Percentiles rank a stretch among this genome's conserved stretches.
phyloP scores from a whole-genome alignment of 345 rosid species.

The Mangifera indica region DNA sequence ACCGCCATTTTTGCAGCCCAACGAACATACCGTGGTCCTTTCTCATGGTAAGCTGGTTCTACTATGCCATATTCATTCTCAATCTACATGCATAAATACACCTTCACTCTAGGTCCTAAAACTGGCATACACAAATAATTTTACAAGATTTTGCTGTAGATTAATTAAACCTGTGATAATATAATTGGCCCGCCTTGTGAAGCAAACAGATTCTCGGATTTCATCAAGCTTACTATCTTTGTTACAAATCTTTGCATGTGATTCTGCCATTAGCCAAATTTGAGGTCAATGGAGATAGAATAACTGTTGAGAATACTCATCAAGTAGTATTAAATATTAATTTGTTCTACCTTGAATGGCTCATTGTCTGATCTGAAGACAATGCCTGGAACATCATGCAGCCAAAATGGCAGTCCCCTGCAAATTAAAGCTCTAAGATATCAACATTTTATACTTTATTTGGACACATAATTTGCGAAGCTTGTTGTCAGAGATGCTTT shows the following conservation, averaged over 20 bases:
- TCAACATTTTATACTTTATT: no score
- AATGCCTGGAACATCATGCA: constrained; percentile 50
- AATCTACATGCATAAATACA: constrained; percentile 36
- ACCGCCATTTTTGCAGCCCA: constrained; percentile 77
- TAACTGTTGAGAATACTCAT: background rate
- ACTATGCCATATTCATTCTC: constrained; percentile 73
- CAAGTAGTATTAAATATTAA: background rate
- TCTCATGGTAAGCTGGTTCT: constrained; percentile 44
- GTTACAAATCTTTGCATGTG: constrained; percentile 49
- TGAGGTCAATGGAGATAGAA: background rate
- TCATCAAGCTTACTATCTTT: constrained; percentile 51
- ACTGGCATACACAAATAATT: background rate
- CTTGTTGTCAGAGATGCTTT: constrained; percentile 9
- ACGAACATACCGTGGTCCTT: constrained; percentile 49
- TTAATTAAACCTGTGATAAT: constrained; percentile 49
- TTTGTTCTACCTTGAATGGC: constrained; percentile 46
- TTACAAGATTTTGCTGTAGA: background rate
- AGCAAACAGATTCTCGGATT: constrained; percentile 48
- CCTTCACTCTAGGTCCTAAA: background rate
- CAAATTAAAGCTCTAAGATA: no score
- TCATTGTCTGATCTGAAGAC: constrained; percentile 53
- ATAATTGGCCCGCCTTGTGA: constrained; percentile 80
- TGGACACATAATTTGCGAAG: no score
- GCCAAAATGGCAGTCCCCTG: constrained; percentile 64
- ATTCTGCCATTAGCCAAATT: constrained; percentile 30